Evolutionary conservation across 768 basidiomycete species (phyloP).

Genomic region (Fistulinella prunicolor): DNA sequence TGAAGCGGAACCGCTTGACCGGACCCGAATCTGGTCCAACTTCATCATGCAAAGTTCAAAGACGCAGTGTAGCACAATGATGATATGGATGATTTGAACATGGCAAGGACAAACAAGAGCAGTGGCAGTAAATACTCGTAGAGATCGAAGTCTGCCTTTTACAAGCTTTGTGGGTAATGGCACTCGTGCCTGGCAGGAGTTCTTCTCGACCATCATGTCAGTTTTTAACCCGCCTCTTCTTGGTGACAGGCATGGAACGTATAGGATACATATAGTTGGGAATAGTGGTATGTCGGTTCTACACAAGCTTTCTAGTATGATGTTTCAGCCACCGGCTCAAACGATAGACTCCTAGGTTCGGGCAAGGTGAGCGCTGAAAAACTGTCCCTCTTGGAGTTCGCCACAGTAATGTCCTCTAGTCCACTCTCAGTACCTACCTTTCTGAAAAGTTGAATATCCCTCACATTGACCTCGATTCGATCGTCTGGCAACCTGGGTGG

Average conservation of each 20-base stretch:
- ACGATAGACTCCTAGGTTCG: conserved; percentile 23
- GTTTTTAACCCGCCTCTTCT: conserved; percentile 24
- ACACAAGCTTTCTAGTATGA: neutral
- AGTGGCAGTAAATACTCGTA: too few species aligned
- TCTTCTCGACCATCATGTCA: conserved; percentile 11
- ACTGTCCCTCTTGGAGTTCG: neutral
- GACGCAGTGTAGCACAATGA: too few species aligned
- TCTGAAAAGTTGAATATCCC: conserved; percentile 44
- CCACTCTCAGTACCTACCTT: conserved; percentile 46
- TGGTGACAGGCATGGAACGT: conserved; percentile 45
- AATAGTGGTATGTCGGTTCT: conserved; percentile 45
- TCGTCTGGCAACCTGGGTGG: conserved; percentile 55
- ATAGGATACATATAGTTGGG: conserved; percentile 47
- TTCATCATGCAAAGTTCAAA: too few species aligned
- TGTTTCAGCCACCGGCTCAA: neutral
- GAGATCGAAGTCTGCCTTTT: too few species aligned
- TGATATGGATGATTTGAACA: too few species aligned
- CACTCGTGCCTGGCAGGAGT: too few species aligned
- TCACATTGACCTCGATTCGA: conserved; percentile 43
- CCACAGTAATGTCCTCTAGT: conserved; percentile 28
- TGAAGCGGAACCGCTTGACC: too few species aligned
- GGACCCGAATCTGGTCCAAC: too few species aligned
- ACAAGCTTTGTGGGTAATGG: too few species aligned
- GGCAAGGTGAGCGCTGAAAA: conserved; percentile 38
- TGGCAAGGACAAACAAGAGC: too few species aligned